A percentile compares a stretch with the other conserved stretches of the same genome.
Evolutionary conservation across 805 yeast genomes (phyloP).

Genomic region (Ogataea salicorniae): DNA sequence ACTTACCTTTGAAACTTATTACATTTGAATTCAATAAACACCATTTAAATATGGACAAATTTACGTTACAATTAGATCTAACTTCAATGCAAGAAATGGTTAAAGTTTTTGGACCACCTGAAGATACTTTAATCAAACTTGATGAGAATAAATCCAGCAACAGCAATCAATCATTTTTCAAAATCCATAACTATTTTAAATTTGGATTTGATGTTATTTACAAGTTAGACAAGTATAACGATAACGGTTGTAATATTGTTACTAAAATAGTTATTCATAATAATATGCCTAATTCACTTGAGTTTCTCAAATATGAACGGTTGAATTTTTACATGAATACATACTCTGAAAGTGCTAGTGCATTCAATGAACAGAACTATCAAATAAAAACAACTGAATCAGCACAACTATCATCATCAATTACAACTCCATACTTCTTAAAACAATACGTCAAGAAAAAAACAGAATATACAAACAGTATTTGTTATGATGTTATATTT

Average conservation of each 20-base stretch:
- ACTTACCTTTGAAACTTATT: slow-evolving; percentile 15
- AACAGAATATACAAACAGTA: neutral
- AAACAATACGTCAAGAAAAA: neutral
- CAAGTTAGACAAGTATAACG: slow-evolving; percentile 27
- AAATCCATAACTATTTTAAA: slow-evolving; percentile 53
- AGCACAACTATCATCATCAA: too few relatives aligned
- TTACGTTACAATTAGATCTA: slow-evolving; percentile 31
- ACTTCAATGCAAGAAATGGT: slow-evolving; percentile 48
- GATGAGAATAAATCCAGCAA: slow-evolving; percentile 33
- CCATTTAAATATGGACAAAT: slow-evolving; percentile 16
- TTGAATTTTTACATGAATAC: slow-evolving; percentile 30
- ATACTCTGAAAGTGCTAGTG: neutral
- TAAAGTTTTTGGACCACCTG: slow-evolving; percentile 50
- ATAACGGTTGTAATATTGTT: slow-evolving; percentile 31
- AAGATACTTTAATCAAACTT: slow-evolving; percentile 36
- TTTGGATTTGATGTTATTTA: slow-evolving; percentile 53
- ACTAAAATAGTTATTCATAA: slow-evolving; percentile 46
- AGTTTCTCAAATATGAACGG: slow-evolving; percentile 50
- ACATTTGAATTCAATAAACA: slow-evolving; percentile 22
- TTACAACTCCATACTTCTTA: too few relatives aligned
- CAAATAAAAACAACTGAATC: neutral
- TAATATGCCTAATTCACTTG: slow-evolving; percentile 47
- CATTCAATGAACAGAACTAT: neutral
- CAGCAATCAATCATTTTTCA: slow-evolving; percentile 10
- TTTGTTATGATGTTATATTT: too few relatives aligned